Percentiles rank a stretch among this genome's conserved stretches.
Conservation (phyloP, 352 stramenopile genomes). For the Pythium periplocum region DNA sequence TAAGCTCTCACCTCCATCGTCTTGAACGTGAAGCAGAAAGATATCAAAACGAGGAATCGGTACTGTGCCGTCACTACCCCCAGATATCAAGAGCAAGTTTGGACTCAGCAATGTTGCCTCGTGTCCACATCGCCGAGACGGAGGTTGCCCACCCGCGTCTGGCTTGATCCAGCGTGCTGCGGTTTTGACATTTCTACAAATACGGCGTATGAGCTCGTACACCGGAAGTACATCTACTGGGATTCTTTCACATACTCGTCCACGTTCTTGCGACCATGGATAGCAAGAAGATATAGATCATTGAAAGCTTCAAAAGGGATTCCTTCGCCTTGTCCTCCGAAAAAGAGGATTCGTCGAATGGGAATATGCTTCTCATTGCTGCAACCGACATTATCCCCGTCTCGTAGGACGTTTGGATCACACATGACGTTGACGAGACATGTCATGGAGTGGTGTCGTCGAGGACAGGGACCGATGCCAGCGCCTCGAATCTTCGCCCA, state of each 20-base stretch:
- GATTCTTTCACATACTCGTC: too few species aligned
- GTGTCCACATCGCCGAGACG: conserved; percentile 45
- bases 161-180: conserved; percentile 33
- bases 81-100: conserved; percentile 41
- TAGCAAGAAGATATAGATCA: conserved; percentile 45
- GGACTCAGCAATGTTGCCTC: conserved; percentile 34
- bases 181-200: conserved; percentile 15
- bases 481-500: conserved; percentile 54
- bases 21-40: conserved; percentile 17
- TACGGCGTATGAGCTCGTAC: neutral
- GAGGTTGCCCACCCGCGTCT: conserved; percentile 24
- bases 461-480: conserved; percentile 38
- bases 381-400: neutral
- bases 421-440: conserved; percentile 32
- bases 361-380: conserved; percentile 10
- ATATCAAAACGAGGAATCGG: conserved; percentile 29
- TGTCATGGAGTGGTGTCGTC: conserved; percentile 64
- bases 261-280: conserved; percentile 13
- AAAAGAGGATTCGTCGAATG: conserved; percentile 52
- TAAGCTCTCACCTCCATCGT: conserved; percentile 24
- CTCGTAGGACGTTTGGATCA: conserved; percentile 14
- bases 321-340: conserved; percentile 59
- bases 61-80: conserved; percentile 55
- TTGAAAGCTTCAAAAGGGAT: conserved; percentile 68
- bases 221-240: too few species aligned